phyloP scores from a whole-genome alignment of 75 land plant genomes.

The Picea sitchensis region DNA sequence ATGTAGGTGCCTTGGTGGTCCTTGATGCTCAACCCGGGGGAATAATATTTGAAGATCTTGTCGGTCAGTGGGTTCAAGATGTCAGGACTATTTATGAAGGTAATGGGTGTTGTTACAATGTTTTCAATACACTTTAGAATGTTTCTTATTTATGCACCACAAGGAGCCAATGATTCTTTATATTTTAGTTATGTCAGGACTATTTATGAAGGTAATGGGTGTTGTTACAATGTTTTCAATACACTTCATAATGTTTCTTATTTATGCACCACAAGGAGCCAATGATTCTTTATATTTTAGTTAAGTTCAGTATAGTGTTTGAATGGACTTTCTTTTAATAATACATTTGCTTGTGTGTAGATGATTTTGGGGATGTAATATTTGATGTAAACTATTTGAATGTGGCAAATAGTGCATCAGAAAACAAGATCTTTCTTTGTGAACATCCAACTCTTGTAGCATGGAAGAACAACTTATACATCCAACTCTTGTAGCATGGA shows the following conservation, averaged over 20 bases:
- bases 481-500: too few species aligned
- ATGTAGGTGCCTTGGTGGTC: conserved; percentile 70
- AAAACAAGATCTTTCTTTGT: conserved; percentile 59
- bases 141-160: not conserved
- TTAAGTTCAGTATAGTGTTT: conserved; percentile 4
- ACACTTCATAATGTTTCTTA: not conserved
- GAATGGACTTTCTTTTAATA: not conserved
- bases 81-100: conserved; percentile 93
- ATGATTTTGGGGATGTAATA: conserved; percentile 80
- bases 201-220: conserved; percentile 69
- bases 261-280: not conserved
- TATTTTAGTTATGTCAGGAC: conserved; percentile 47
- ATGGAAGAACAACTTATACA: too few species aligned
- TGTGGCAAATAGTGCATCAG: conserved; percentile 25
- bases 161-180: not conserved
- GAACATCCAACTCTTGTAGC: not conserved
- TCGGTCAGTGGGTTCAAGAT: conserved; percentile 71
- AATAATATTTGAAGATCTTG: conserved; percentile 70
- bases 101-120: not conserved
- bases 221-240: not conserved
- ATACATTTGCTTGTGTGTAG: conserved; percentile 23
- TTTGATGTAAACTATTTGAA: conserved; percentile 87
- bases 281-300: not conserved
- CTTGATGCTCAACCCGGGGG: conserved; percentile 92
- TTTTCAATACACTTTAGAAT: not conserved